These are phyloP conservation scores for Kluyveromyces starmeri DNA, from an alignment of 805 yeast species.

Conservation along the genomic window DNA sequence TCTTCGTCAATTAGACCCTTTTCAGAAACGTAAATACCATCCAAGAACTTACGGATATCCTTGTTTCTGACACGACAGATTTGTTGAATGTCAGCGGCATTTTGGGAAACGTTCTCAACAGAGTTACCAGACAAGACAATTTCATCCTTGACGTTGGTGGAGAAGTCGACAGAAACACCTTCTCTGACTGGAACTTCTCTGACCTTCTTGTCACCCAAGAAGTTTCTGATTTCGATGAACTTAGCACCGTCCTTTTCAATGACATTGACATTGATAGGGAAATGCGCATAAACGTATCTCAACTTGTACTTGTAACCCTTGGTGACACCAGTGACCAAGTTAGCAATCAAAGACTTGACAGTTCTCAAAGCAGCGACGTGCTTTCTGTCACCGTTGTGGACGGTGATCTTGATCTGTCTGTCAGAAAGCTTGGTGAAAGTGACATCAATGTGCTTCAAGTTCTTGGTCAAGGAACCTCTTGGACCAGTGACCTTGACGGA, in stretches of 20 bases:
- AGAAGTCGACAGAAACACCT: constrained; percentile 81
- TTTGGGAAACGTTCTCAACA: constrained; percentile 93
- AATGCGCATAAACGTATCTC: constrained; percentile 99
- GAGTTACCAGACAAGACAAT: constrained; percentile 90
- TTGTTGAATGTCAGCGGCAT: constrained; percentile 97
- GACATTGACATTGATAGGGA: constrained; percentile 98
- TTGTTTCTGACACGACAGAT: constrained; percentile 98
- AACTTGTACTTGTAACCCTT: constrained; percentile 98
- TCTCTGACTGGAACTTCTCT: constrained; percentile 79
- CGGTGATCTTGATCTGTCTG: constrained; percentile 75
- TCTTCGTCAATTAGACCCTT: constrained; percentile 81
- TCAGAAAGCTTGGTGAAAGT: constrained; percentile 74
- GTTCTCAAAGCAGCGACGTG: constrained; percentile 99
- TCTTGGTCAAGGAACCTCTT: constrained; percentile 89
- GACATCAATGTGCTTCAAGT: constrained; percentile 90
- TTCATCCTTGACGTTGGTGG: constrained; percentile 89
- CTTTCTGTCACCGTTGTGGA: constrained; percentile 99
- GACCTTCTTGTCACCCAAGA: constrained; percentile 98
- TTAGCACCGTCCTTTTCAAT: constrained; percentile 66
- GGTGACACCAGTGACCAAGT: constrained; percentile 98
- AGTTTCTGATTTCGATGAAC: constrained; percentile 95
- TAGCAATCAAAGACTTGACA: constrained; percentile 88
- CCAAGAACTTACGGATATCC: constrained; percentile 99
- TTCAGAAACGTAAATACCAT: constrained; percentile 99
- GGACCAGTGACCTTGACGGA: constrained; percentile 88